Evolutionary conservation across 306 rosid species (phyloP), one percentile per base, ranked within the genome.

Genomic region (Cucurbita ficifolia): DNA sequence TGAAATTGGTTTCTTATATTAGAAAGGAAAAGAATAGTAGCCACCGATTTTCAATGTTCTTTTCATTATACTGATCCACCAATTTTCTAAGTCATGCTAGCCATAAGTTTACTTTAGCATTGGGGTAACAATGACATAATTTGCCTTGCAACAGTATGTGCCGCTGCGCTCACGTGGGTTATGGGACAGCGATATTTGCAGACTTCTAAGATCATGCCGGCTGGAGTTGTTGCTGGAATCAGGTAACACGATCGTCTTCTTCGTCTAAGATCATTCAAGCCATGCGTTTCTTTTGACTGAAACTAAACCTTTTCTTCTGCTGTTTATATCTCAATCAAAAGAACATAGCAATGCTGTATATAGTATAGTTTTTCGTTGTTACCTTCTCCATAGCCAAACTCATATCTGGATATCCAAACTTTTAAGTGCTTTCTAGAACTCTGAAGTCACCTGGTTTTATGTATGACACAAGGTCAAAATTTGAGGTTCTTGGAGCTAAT

Each of bases 121-220:
- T 62, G 42, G 51, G 13, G 29, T 51, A 14, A 36, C 13, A 8
- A 49, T n/a, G 14, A 69, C 49, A 64, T 51, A 17, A 33, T 75
- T 38, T 73, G 6, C 68, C 46, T 77, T 51, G 5, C 70, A 75
- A 83, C 92, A 92, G 97, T 81, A 78, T 81, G 83, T 78, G 94
- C 95, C 50, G 86, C 79, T 3, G 33, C 46, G 4, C 81, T 92
- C 70, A 85, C 96, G 18, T 86, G 82, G 83, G 79, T 86, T 65
- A 92, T 92, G 97, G 97, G 95, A 21, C 89, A 86, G 78, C 88
- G 96, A 2, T 89, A 92, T 65, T 0, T 92, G 83, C 80, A 79
- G 65, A 89, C 96, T 54, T 88, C 89, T 5, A 92, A 92, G 89
- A 22, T 92, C 72, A 89, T 92, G 95, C 97, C 97, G 14, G 89